phyloP scores from a whole-genome alignment of 2,329 filamentous ascomycete genomes.

The Macrophomina phaseolina region DNA sequence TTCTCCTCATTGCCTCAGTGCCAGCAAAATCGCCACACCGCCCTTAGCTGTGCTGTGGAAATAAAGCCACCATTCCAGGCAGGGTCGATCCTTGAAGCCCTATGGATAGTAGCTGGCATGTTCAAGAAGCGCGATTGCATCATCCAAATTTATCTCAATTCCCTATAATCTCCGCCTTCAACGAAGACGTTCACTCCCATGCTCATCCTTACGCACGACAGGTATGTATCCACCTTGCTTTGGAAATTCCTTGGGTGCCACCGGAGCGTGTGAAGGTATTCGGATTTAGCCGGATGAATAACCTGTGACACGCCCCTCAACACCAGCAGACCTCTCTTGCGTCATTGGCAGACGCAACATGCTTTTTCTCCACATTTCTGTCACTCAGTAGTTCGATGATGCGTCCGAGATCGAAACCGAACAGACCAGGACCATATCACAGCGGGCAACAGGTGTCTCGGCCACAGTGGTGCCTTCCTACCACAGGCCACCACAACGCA shows the following conservation, averaged over 20 bases:
- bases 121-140: conserved; percentile 1
- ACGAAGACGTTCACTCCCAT: neutral
- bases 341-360: no score
- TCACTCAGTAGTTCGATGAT: no score
- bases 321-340: no score
- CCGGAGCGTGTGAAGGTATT: no score
- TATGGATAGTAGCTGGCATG: neutral
- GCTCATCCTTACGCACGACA: neutral
- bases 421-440: no score
- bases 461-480: no score
- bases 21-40: neutral
- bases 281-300: no score
- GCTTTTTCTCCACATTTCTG: no score
- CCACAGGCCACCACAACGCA: no score
- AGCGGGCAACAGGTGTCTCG: no score
- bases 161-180: neutral
- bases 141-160: neutral
- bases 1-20: neutral
- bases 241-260: neutral
- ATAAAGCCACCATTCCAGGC: neutral
- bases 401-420: no score
- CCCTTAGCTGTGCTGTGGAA: neutral
- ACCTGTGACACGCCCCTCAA: no score
- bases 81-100: conserved; percentile 3
- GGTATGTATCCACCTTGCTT: neutral